A percentile compares a stretch with the other conserved stretches of the same genome.
These are phyloP conservation scores for Cladorrhinum sp. DNA, from an alignment of 2,329 filamentous ascomycete species.

Conservation along the genomic window DNA sequence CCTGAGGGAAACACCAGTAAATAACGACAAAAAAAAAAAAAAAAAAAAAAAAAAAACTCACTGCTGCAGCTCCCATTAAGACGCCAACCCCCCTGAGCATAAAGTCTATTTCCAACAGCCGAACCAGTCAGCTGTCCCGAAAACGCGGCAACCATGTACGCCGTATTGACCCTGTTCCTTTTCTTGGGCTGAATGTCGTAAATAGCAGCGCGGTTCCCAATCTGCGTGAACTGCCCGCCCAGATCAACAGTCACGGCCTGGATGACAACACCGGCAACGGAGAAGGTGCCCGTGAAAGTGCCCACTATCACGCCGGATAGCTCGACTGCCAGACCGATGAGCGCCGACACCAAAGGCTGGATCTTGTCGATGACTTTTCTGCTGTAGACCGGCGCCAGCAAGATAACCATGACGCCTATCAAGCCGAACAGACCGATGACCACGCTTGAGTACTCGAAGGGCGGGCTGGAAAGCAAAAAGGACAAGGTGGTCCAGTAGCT, in stretches of 20 bases:
- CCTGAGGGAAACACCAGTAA: background rate
- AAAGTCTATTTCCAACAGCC: conserved; percentile 53
- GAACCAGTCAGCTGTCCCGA: conserved; percentile 72
- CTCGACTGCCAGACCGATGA: conserved; percentile 58
- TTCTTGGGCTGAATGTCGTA: conserved; percentile 69
- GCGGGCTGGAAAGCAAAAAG: conserved; percentile 68
- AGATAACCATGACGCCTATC: conserved; percentile 69
- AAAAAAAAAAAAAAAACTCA: conserved; percentile 28
- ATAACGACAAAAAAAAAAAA: conserved; percentile 5
- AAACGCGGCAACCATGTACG: conserved; percentile 76
- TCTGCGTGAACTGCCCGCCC: conserved; percentile 69
- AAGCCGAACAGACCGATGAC: conserved; percentile 76
- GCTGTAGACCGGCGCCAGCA: conserved; percentile 66
- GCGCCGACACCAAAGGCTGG: conserved; percentile 63
- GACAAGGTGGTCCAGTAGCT: conserved; percentile 66
- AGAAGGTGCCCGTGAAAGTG: conserved; percentile 63
- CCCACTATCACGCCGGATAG: conserved; percentile 63
- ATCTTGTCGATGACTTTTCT: conserved; percentile 67
- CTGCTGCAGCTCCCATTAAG: conserved; percentile 44
- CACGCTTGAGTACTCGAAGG: conserved; percentile 65
- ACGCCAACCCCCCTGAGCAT: conserved; percentile 50
- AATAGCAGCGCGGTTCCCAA: conserved; percentile 68
- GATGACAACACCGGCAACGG: conserved; percentile 67
- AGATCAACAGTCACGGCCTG: conserved; percentile 70
- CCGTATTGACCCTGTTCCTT: conserved; percentile 74